phyloP scores from a whole-genome alignment of 2,329 filamentous ascomycete species.

The Ascochyta viciae-villosae region DNA sequence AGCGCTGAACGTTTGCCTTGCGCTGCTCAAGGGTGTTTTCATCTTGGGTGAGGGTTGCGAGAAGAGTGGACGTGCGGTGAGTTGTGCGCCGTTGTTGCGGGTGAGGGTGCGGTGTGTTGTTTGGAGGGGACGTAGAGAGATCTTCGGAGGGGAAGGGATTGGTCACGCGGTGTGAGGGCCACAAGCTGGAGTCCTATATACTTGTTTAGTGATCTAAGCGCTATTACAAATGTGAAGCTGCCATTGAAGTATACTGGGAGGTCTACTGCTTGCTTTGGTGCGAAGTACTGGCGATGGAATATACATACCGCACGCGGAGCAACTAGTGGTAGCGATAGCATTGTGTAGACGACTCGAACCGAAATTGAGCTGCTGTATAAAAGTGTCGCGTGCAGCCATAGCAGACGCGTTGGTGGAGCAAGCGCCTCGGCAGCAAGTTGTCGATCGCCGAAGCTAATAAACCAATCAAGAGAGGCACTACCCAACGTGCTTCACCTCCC shows the following conservation, averaged over 20 bases:
- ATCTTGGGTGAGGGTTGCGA: slow-evolving; percentile 75
- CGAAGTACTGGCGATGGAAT: neutral
- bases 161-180: slow-evolving; percentile 36
- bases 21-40: slow-evolving; percentile 79
- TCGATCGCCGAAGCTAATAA: slow-evolving; percentile 4
- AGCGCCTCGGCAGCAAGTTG: slow-evolving; percentile 11
- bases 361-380: neutral
- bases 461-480: slow-evolving; percentile 4
- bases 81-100: slow-evolving; percentile 31
- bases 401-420: slow-evolving; percentile 8
- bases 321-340: slow-evolving; percentile 39
- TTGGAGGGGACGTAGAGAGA: slow-evolving; percentile 28
- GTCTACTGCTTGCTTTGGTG: neutral
- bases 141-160: slow-evolving; percentile 29
- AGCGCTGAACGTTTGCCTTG: slow-evolving; percentile 82
- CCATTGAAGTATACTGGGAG: neutral
- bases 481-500: slow-evolving; percentile 17
- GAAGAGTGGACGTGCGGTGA: slow-evolving; percentile 64
- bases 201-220: slow-evolving; percentile 8
- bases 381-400: slow-evolving; percentile 7
- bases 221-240: neutral
- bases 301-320: slow-evolving; percentile 31
- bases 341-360: slow-evolving; percentile 1
- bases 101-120: slow-evolving; percentile 18
- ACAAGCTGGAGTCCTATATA: slow-evolving; percentile 40